Base-by-base conservation (phyloP, 1,139 yeast genomes). In the Yamadazyma diddensiae region DNA sequence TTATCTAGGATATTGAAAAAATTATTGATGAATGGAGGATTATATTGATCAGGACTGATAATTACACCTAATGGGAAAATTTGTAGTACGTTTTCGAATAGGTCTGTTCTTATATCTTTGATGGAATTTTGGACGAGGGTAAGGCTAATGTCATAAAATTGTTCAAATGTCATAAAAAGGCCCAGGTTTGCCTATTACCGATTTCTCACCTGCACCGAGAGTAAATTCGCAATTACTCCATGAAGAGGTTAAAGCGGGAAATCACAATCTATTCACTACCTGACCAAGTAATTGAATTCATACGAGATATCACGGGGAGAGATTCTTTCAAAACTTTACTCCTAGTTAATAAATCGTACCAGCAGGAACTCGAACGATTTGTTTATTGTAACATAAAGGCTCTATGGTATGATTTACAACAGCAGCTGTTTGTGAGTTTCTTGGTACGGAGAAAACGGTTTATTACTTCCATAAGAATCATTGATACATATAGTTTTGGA, bases 401-500 rank as follows among this genome's bases (percentile, higher is more conserved):
- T 3, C 50, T 53, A 1, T 68, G 74, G 74, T 40, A 45, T 24
- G 48, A 50, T 22, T 39, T 62, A 2, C 41, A 49, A 15, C 34
- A 43, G n/a, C 43, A 38, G n/a, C 35, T 30, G 6, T 44, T 44
- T 26, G 27, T 30, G 13, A 14, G 30, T 15, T 42, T 45, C 29
- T 32, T 42, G 27, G 24, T 16, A 3, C 34, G 42, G 12, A 43
- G 46, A 28, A 24, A 33, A 14, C 26, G 33, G 6, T 19, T 34
- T 5, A 44, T 58, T 6, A 26, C 43, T 2, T 47, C 48, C 27
- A 24, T 67, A 14, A 47, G 69, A 5, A 57, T 68, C 12, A 36
- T 52, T 5, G 66, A 63, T 35, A 51, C 55, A 36, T 59, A 59
- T 39, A 54, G 70, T 3, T 62, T 56, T 38, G 70, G 69, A 4